Evolutionary conservation across 306 rosid genomes (phyloP).

Genomic region (Cucumis hystrix): DNA sequence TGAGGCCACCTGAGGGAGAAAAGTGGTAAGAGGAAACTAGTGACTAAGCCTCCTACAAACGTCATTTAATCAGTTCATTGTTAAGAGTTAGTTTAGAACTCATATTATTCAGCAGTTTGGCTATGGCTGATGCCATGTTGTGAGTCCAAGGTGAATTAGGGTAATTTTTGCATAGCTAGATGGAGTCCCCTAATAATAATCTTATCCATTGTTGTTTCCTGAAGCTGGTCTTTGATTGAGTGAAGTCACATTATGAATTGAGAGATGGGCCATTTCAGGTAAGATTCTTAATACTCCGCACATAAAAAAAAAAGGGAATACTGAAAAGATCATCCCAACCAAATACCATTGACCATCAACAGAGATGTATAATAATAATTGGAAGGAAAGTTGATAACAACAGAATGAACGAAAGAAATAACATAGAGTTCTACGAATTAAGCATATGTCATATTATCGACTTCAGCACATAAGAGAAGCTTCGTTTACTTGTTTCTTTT

Average conservation of each 20-base stretch:
- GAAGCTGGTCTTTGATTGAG: background rate
- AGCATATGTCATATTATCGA: background rate
- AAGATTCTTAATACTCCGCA: background rate
- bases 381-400: background rate
- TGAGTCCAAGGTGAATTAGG: background rate
- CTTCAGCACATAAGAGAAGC: background rate
- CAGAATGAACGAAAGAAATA: background rate
- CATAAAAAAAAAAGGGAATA: background rate
- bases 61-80: background rate
- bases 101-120: background rate
- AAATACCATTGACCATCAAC: background rate
- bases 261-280: background rate
- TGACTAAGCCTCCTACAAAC: background rate
- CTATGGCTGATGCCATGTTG: background rate
- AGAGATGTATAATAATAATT: background rate
- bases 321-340: background rate
- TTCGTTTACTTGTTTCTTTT: background rate
- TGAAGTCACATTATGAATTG: background rate
- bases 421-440: background rate
- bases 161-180: background rate
- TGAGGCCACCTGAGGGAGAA: slow-evolving; percentile 80
- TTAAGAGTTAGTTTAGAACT: background rate
- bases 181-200: background rate
- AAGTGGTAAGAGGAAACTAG: background rate
- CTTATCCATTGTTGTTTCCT: background rate